phyloP scores from a whole-genome alignment of 1,139 yeast genomes.

The Debaryomycetaceae sp. region DNA sequence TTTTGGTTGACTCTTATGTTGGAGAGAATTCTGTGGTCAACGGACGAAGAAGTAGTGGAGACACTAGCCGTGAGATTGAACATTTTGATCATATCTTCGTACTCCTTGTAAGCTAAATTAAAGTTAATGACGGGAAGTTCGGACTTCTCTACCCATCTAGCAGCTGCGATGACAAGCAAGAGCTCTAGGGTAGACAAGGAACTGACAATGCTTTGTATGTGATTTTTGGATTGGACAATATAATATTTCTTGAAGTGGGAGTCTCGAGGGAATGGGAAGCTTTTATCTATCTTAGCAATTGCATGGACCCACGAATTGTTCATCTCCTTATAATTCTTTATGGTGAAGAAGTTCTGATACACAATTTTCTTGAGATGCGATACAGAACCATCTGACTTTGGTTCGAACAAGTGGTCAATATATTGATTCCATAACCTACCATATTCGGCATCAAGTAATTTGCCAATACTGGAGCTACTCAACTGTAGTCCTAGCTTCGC shows the following conservation, averaged over 20 bases:
- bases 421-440: slow-evolving; percentile 51
- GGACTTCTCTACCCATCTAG: slow-evolving; percentile 63
- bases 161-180: slow-evolving; percentile 66
- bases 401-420: slow-evolving; percentile 26
- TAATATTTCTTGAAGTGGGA: slow-evolving; percentile 23
- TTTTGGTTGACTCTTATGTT: slow-evolving; percentile 41
- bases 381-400: slow-evolving; percentile 4
- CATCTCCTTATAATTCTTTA: slow-evolving; percentile 56
- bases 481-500: slow-evolving; percentile 27
- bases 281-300: slow-evolving; percentile 26
- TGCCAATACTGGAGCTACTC: slow-evolving; percentile 13
- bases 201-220: slow-evolving; percentile 28
- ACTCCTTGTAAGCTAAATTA: slow-evolving; percentile 77
- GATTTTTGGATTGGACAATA: slow-evolving; percentile 18
- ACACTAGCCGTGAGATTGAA: slow-evolving; percentile 39
- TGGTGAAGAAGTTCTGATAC: slow-evolving; percentile 53
- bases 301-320: slow-evolving; percentile 51
- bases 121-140: slow-evolving; percentile 62
- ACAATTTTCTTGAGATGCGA: slow-evolving; percentile 18
- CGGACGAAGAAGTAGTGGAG: slow-evolving; percentile 25
- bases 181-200: slow-evolving; percentile 69
- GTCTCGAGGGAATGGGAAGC: slow-evolving; percentile 32
- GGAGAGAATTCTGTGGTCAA: slow-evolving; percentile 28
- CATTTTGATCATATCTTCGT: slow-evolving; percentile 50
- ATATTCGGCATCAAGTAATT: slow-evolving; percentile 18